These are phyloP conservation scores for Dryadomyces sulphureus DNA, from an alignment of 2,329 filamentous ascomycete genomes.

Conservation along the genomic window DNA sequence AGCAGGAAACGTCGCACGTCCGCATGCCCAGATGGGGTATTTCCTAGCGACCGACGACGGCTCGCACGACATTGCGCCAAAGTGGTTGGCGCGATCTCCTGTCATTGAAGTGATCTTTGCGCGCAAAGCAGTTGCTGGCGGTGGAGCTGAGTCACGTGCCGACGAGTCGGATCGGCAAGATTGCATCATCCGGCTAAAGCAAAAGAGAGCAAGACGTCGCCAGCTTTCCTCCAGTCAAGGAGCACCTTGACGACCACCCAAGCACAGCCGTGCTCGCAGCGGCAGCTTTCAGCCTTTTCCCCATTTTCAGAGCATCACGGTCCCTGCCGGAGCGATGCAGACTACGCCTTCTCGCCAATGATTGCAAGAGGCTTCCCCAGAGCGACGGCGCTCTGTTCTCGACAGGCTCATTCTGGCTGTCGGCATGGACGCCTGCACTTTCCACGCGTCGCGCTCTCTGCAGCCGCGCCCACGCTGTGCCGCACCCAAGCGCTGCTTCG, in stretches of 20 bases:
- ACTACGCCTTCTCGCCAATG: slow-evolving; percentile 2
- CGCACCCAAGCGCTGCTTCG: background rate
- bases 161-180: background rate
- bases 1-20: no score
- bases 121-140: no score
- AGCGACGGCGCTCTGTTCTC: slow-evolving; percentile 8
- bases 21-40: no score
- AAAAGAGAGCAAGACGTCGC: background rate
- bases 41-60: no score
- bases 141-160: background rate
- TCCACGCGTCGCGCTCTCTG: background rate
- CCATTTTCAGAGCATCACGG: no score
- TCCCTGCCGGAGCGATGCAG: background rate
- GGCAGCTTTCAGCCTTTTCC: background rate
- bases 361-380: slow-evolving; percentile 8
- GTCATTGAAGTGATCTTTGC: no score
- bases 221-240: background rate
- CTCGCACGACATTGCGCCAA: no score
- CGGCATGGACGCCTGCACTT: background rate
- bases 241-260: background rate
- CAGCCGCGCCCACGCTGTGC: background rate
- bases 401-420: slow-evolving; percentile 1
- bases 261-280: background rate
- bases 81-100: no score
- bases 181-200: background rate